Base-by-base conservation (phyloP, 208 protist species). In the Plasmodiophora brassicae region DNA sequence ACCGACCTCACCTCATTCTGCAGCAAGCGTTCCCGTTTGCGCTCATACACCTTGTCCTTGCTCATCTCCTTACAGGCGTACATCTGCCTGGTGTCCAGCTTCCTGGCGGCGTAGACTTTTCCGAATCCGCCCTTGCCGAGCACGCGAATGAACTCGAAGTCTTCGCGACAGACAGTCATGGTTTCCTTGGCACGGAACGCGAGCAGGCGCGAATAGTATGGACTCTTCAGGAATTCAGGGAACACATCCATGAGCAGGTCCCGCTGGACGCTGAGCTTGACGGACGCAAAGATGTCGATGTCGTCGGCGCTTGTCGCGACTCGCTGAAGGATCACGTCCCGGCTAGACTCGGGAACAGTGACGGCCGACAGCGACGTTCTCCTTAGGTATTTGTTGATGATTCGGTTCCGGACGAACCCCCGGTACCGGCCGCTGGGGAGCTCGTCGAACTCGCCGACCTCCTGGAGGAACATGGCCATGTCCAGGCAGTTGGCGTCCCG, bases 21-120 rank as follows among this genome's bases (percentile, higher is more conserved):
- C 41, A 78, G n/a, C 14, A 78, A 38, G 5, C 65, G 65, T 78
- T 78, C 65, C 5, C 65, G 65, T 32, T 78, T 78, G 10, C 65
- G 32, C 65, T 78, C 65, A 32, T 44, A 38, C 5, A 78, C n/a
- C n/a, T 38, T 78, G 32, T 78, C 65, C 41, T 78, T 78, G n/a
- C 65, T 78, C 65, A 78, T 78, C n/a, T 78, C 65, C 41, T 78
- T 78, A 38, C 65, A 78, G 14, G 65, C 65, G 65, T 78, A 78
- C 65, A 78, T 78, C n/a, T 78, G 65, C 20, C 65, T n/a, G 20
- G 65, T 78, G n/a, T 78, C 65, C 5, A 78, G 65, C 65, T 78
- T 78, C 5, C 65, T 5, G 14, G 65, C 65, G 5, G 65, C 65
- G 65, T 78, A 78, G n/a, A 78, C 65, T 78, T 78, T 78, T 38